Evolutionary conservation across 2,329 filamentous ascomycete genomes (phyloP).

Genomic region (Hypoxylon sp.): DNA sequence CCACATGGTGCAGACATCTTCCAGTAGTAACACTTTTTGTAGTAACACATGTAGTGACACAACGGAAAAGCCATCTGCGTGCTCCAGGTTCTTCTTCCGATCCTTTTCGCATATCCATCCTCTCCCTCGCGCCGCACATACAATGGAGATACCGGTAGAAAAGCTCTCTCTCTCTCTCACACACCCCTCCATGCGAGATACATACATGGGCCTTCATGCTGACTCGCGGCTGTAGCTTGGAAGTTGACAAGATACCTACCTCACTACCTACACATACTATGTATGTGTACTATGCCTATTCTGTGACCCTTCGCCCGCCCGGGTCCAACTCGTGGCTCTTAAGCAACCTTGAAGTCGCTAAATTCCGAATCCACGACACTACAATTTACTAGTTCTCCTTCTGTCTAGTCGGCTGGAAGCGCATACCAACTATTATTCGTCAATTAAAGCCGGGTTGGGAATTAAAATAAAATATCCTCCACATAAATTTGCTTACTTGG

Average conservation of each 20-base stretch:
- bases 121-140: constrained; percentile 30
- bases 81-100: constrained; percentile 37
- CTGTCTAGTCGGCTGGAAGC: constrained; percentile 27
- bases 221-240: constrained; percentile 27
- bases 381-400: constrained; percentile 25
- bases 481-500: constrained; percentile 38
- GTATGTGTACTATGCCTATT: constrained; percentile 24
- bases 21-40: neutral
- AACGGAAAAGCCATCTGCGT: constrained; percentile 30
- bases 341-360: constrained; percentile 22
- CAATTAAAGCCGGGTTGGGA: constrained; percentile 39
- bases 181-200: constrained; percentile 19
- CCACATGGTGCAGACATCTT: neutral
- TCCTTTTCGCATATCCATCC: constrained; percentile 30
- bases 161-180: constrained; percentile 8
- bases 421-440: constrained; percentile 31
- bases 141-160: constrained; percentile 28
- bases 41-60: constrained; percentile 27
- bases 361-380: constrained; percentile 35
- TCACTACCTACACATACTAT: neutral
- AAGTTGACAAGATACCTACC: neutral
- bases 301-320: constrained; percentile 12
- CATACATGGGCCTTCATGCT: neutral
- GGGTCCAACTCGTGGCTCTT: constrained; percentile 19
- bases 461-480: constrained; percentile 18